A percentile compares a stretch with the other conserved stretches of the same genome.
Evolutionary conservation across 1,139 yeast genomes (phyloP).

Genomic region (Pichia sp.): DNA sequence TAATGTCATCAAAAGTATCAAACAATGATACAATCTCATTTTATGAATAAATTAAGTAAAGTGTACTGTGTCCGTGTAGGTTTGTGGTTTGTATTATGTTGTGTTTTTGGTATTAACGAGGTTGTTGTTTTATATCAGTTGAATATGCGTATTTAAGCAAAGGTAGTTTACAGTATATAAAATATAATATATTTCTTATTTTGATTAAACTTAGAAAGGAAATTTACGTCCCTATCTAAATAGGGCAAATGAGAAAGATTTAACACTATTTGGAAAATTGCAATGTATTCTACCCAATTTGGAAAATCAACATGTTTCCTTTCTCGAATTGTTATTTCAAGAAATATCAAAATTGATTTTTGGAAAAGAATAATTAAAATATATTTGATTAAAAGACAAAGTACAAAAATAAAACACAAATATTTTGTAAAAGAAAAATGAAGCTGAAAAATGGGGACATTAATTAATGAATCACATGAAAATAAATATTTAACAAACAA

Average conservation of each 20-base stretch:
- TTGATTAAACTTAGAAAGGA: too few relatives aligned
- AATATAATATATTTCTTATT: too few relatives aligned
- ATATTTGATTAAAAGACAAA: background rate
- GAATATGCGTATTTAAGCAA: background rate
- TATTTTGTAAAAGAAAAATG: background rate
- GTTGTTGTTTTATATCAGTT: background rate
- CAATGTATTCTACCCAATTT: background rate
- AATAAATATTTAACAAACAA: constrained; percentile 14
- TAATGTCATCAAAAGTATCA: background rate
- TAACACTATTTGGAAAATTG: background rate
- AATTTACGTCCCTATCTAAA: background rate
- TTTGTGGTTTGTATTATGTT: background rate
- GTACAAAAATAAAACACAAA: background rate
- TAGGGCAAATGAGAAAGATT: background rate
- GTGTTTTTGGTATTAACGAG: background rate
- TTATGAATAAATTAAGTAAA: background rate
- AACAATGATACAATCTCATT: background rate
- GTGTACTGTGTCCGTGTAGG: background rate
- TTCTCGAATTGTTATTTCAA: too few relatives aligned
- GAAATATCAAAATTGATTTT: too few relatives aligned
- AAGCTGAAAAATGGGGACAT: background rate
- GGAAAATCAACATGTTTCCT: background rate
- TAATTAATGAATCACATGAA: background rate
- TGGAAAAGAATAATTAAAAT: background rate
- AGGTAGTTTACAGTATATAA: background rate